These are phyloP conservation scores for Hypoxylon cercidicola DNA, from an alignment of 495 filamentous ascomycete species.

Conservation along the genomic window DNA sequence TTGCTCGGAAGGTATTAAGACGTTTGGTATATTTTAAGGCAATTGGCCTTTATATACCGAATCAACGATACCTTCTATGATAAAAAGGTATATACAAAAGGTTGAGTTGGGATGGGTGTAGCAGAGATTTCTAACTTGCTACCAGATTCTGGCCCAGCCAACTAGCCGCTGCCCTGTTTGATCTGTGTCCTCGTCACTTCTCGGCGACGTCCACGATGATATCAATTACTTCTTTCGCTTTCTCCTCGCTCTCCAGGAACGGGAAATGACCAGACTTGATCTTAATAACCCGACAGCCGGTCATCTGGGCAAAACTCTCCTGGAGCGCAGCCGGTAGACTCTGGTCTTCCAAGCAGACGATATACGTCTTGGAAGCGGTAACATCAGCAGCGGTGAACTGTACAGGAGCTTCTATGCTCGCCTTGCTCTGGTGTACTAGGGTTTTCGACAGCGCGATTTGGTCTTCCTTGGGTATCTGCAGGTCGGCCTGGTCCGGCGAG, in stretches of 20 bases:
- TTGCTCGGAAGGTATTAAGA: no score
- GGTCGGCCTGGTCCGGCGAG: background rate
- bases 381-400: constrained; percentile 35
- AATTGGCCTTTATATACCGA: no score
- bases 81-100: no score
- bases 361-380: constrained; percentile 40
- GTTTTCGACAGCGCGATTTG: constrained; percentile 13
- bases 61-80: no score
- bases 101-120: no score
- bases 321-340: constrained; percentile 28
- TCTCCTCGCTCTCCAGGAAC: constrained; percentile 32
- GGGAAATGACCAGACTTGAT: constrained; percentile 29
- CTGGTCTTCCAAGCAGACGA: constrained; percentile 34
- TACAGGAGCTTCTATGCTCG: constrained; percentile 22
- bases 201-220: constrained; percentile 29
- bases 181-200: constrained; percentile 11
- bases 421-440: constrained; percentile 38
- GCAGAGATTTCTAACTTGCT: no score
- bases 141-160: no score
- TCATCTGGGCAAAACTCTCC: constrained; percentile 16
- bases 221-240: constrained; percentile 26
- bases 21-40: no score
- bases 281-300: constrained; percentile 23
- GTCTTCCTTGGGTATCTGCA: constrained; percentile 11
- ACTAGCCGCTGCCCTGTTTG: background rate